Base-by-base conservation (phyloP, 2,329 filamentous ascomycete genomes). In the Colletotrichum ledebouriae region DNA sequence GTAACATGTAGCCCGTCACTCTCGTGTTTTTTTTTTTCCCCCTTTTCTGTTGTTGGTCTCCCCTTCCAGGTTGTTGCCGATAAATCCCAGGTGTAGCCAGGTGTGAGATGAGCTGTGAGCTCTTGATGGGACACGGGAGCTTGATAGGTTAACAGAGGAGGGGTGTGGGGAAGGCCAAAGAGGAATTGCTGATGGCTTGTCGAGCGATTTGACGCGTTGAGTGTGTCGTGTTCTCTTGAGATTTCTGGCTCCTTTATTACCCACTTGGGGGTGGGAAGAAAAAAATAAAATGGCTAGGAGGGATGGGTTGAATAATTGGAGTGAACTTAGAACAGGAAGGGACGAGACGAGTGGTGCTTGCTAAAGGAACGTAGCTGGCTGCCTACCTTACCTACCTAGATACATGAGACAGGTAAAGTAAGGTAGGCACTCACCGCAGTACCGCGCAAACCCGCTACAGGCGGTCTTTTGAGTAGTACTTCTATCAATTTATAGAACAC, bases 171-270 rank as follows among this genome's bases (percentile, higher is more conserved):
- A 34, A 33, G 13, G 39, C 25, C 13, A 50, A n/a, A 25, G 59
- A 25, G 56, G 47, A 59, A 6, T 41, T 34, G 15, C 25, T 22
- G 44, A 44, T 49, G 44, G 42, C 57, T 59, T 53, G 47, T 33
- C 37, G 47, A 60, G 39, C 47, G 6, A 20, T 64, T 64, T 57
- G 64, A 67, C 59, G 64, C 64, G 64, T 53, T 47, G 59, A 52
- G 44, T 64, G 64, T 67, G 60, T 64, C 59, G 64, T 63, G 17
- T 17, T 17, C 17, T 17, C 17, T 17, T 42, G 37, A 49, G 41
- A 41, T n/a, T 57, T 20, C 20, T 20, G 20, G 39, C 15, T 33
- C 3, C 46, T 34, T 39, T 39, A 20, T 29, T 29, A 9, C 4
- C 6, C 12, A 29, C 20, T 29, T 55, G 55, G 52, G 46, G 56